Evolutionary conservation across 768 basidiomycete species (phyloP), one percentile per base, ranked within the genome.

Genomic region (Boletellus sp.): DNA sequence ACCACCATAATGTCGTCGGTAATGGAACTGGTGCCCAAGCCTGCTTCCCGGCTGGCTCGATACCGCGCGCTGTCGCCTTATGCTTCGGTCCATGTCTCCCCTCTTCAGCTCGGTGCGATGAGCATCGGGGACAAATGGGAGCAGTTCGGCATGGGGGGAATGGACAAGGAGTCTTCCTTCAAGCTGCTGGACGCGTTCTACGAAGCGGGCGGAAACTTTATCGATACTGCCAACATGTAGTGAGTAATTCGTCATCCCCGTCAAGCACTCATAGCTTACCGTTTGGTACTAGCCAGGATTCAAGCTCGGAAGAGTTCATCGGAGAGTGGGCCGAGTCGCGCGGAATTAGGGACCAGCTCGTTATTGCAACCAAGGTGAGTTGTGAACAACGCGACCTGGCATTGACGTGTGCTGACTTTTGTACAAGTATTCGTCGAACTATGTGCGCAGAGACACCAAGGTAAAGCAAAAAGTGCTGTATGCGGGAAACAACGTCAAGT

Each of bases 401-500:
- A 7, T 12, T 2, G 41, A 5, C 24, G 8, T 28, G 16, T 35
- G 33, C 24, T 45, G 4, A 36, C 19, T 4, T n/a, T 8, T 10
- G 11, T 35, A n/a, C 23, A 26, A 45, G 60, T 59, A 60, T 41
- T 48, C 60, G 2, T 49, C 46, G 11, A 61, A 55, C 28, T 59
- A 49, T 24, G 50, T 57, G 42, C 37, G 43, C 10, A 50, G 45
- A 7, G 44, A 59, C 28, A n/a, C 33, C 17, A 33, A 24, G 12
- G 40, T 54, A 32, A 43, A 50, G 20, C 65, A 72, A 28, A 68
- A 74, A 39, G 62, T 69, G 6, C 64, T 74, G 52, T 77, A 73
- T 53, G 56, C 58, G 7, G 81, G 81, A 6, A 82, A 83, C 59
- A 69, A 67, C 51, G 53, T 62, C 52, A 78, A 79, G 57, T 67